Evolutionary conservation across 345 rosid species (phyloP), one percentile per base, ranked within the genome.

Genomic region (Fremontodendron californicum): DNA sequence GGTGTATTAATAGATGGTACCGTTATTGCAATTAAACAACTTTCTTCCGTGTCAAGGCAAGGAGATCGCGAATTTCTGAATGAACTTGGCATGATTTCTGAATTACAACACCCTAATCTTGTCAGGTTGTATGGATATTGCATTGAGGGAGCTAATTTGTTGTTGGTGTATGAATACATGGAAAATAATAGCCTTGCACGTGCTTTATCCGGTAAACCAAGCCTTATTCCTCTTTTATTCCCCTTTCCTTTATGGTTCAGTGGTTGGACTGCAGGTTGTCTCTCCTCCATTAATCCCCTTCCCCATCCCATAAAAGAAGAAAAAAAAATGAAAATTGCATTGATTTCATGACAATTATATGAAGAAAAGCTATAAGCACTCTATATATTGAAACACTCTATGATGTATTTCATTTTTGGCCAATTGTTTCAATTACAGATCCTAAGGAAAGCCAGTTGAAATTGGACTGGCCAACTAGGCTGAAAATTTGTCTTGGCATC

Each of bases 401-500:
- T 27, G 1, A 60, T 60, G 64, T 27, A 57, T 60, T 60, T 60
- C 64, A 60, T 27, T 5, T 12, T 57, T 60, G 19, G 3, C 2
- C 37, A n/a, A n/a, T n/a, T 27, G 35, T 60, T 9, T 60, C 37
- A 27, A 27, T 5, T 2, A 60, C 37, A 60, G 64, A 37, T 60
- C 64, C 64, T 27, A 12, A 27, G 1, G 64, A 82, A 54, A 73
- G 75, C 48, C 33, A 21, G 49, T 13, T 88, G 76, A 79, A 78
- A 52, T 79, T 89, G 81, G 87, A 88, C 33, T 91, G 92, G 96
- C 39, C 84, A 23, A 90, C 87, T 9, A 85, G 96, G 35, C 85
- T 84, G 48, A 88, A 81, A 77, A 88, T 88, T 35, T 88, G 96
- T 71, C 37, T 90, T 48, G 92, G 91, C 0, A 82, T 90, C 68